These are phyloP conservation scores for Gigaspora rosea DNA, from an alignment of 192 early-diverging fungal species.

Conservation along the genomic window DNA sequence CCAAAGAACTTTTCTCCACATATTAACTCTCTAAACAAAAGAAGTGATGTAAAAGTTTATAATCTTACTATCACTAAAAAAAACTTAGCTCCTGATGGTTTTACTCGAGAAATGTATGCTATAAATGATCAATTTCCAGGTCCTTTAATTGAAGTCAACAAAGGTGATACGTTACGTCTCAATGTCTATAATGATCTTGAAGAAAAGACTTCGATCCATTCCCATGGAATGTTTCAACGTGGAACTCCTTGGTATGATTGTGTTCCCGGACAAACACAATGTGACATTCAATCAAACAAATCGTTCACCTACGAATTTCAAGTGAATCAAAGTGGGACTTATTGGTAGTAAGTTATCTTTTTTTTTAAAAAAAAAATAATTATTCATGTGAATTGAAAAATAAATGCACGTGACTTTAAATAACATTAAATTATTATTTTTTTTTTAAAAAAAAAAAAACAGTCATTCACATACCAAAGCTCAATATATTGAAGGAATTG, in stretches of 20 bases:
- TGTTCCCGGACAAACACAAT: constrained; percentile 26
- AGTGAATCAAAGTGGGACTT: constrained; percentile 43
- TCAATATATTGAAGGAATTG: constrained; percentile 40
- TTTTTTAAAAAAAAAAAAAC: background rate
- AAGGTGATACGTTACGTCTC: constrained; percentile 49
- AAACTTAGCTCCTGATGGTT: constrained; percentile 42
- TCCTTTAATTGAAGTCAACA: constrained; percentile 49
- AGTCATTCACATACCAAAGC: constrained; percentile 41
- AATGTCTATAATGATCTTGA: constrained; percentile 35
- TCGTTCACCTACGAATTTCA: constrained; percentile 42
- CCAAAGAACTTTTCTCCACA: no score
- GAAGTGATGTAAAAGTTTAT: no score
- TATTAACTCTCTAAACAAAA: no score
- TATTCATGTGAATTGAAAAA: background rate
- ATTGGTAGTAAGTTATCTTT: constrained; percentile 39
- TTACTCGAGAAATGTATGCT: constrained; percentile 37
- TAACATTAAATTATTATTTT: background rate
- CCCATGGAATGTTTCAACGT: constrained; percentile 21
- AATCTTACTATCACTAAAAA: background rate
- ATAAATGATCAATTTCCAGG: constrained; percentile 58
- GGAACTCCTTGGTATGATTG: constrained; percentile 15
- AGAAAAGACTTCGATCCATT: constrained; percentile 8
- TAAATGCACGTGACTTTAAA: background rate
- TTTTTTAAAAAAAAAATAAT: background rate
- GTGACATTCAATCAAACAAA: constrained; percentile 37